Conservation (phyloP, 2,329 filamentous ascomycete genomes). For the Cladosporium sp. region DNA sequence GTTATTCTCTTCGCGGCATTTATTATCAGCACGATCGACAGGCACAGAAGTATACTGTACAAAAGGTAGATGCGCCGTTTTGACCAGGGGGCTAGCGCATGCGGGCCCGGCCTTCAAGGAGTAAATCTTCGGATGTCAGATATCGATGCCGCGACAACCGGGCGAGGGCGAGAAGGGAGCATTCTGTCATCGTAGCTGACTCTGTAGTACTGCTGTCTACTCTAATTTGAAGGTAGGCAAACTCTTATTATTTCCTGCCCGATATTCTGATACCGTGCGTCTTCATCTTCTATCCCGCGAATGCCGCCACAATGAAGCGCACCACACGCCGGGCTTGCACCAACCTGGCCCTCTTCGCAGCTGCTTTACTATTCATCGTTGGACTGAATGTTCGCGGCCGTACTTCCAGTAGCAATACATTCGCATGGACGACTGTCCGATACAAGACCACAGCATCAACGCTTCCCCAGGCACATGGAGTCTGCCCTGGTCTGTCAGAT, state of each 20-base stretch:
- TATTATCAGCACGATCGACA: background rate
- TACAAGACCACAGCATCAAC: slow-evolving; percentile 43
- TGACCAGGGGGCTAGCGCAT: background rate
- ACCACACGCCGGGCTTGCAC: slow-evolving; percentile 38
- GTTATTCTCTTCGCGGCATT: background rate
- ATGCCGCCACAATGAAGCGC: slow-evolving; percentile 36
- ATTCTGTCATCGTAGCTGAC: background rate
- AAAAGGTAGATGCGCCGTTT: background rate
- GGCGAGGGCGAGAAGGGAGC: background rate
- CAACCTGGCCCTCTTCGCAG: slow-evolving; percentile 40
- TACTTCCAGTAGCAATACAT: slow-evolving; percentile 34
- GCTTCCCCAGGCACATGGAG: slow-evolving; percentile 39
- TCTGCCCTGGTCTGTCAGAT: slow-evolving; percentile 44
- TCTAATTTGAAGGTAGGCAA: background rate
- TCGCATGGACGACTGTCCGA: slow-evolving; percentile 46
- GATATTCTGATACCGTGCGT: background rate
- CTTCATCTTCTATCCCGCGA: background rate
- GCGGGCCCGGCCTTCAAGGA: background rate
- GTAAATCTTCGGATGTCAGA: slow-evolving; percentile 4
- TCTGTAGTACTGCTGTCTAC: background rate
- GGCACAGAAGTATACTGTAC: background rate
- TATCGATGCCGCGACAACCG: background rate
- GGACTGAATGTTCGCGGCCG: slow-evolving; percentile 38
- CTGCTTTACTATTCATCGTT: slow-evolving; percentile 39
- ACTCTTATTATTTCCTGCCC: background rate